Evolutionary conservation across 345 rosid species (phyloP).

Genomic region (Euphorbia lathyris): DNA sequence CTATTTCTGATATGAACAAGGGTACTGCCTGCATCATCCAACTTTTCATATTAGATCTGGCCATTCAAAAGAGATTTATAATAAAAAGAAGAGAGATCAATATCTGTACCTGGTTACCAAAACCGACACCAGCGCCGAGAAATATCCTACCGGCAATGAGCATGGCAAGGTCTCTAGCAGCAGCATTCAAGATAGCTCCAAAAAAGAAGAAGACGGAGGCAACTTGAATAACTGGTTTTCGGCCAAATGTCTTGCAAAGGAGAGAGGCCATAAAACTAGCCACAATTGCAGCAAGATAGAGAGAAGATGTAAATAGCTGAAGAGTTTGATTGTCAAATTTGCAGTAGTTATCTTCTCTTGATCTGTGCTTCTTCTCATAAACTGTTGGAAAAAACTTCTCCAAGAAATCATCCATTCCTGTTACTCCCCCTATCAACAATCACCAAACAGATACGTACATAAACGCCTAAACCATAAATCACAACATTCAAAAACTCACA

Average conservation of each 20-base stretch:
- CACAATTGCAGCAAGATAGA: slow-evolving; percentile 64
- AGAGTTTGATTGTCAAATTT: slow-evolving; percentile 54
- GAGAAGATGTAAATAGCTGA: slow-evolving; percentile 77
- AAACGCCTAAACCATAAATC: no score
- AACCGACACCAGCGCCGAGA: slow-evolving; percentile 67
- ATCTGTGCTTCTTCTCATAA: slow-evolving; percentile 54
- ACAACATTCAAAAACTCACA: no score
- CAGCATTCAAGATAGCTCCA: slow-evolving; percentile 52
- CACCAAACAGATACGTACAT: background rate
- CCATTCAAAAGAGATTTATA: no score
- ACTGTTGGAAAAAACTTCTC: slow-evolving; percentile 58
- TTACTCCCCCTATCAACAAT: slow-evolving; percentile 59
- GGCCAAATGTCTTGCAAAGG: slow-evolving; percentile 39
- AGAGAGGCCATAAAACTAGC: slow-evolving; percentile 48
- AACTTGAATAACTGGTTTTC: slow-evolving; percentile 45
- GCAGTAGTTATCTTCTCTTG: slow-evolving; percentile 68
- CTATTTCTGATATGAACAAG: slow-evolving; percentile 73
- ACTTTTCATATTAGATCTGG: no score
- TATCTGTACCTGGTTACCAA: slow-evolving; percentile 74
- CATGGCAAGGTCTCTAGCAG: slow-evolving; percentile 44
- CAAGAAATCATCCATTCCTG: slow-evolving; percentile 73
- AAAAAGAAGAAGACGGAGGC: slow-evolving; percentile 62
- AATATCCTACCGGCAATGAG: slow-evolving; percentile 54
- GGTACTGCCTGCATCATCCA: slow-evolving; percentile 69
- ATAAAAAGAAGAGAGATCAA: no score